Base-by-base conservation (phyloP, 805 yeast genomes). In the Yarrowia sp. region DNA sequence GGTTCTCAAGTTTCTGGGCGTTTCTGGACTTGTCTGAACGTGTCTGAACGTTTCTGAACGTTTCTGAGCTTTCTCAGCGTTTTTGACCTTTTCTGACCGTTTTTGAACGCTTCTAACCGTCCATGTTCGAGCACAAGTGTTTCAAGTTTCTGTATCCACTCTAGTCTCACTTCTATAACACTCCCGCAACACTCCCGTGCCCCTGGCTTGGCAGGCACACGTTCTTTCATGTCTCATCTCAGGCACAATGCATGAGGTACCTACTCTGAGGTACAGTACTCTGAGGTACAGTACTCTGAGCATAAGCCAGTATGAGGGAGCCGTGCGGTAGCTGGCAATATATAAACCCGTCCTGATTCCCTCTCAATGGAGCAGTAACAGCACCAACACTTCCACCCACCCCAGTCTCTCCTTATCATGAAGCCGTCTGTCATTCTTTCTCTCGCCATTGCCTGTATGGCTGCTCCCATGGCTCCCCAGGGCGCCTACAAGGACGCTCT, bases 401-500 rank as follows among this genome's bases (percentile, higher is more conserved):
- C 61, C 46, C 17, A 55, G 61, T 55, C 61, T 14, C 61, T 55
- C 61, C 20, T 55, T 55, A 55, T n/a, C n/a, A n/a, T 55, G 61
- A 55, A 55, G 17, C 38, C 61, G 46, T 34, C 61, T 15, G 61
- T 55, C 12, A 15, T 55, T 55, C 61, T 55, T 3, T 15, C 61
- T 24, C 10, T 55, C 38, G 61, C 61, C 33, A 12, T 55, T 10
- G 61, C 46, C 61, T 20, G 36, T n/a, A 9, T 55, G 61, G 61
- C 61, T 12, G 61, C 61, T 12, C 61, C 61, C 15, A 4, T 39
- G 36, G 15, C 61, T 8, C 61, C 61, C 24, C 36, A 24, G 36
- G 61, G 46, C 2, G 61, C 61, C 38, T 55, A 55, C 61, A 55
- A 55, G 61, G 61, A 55, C 46, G 61, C 61, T n/a, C 46, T 55